Conservation (phyloP, 495 filamentous ascomycete species). For the Filosporella fistucella region DNA sequence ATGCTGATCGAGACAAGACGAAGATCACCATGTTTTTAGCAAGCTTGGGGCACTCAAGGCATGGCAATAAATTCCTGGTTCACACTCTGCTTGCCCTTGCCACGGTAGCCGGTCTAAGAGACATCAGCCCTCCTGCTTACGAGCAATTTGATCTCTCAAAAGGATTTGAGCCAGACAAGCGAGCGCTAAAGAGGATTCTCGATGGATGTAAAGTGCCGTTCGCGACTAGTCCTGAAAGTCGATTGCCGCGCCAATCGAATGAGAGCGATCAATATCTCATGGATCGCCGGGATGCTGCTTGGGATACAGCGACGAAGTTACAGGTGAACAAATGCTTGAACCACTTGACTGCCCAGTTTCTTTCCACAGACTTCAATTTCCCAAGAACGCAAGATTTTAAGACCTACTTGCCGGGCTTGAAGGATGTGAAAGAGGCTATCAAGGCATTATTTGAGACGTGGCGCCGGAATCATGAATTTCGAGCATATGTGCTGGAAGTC, state of each 20-base stretch:
- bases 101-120: slow-evolving; percentile 18
- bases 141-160: slow-evolving; percentile 13
- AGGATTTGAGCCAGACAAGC: slow-evolving; percentile 6
- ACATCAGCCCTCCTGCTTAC: slow-evolving; percentile 9
- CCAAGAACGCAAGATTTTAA: no score
- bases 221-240: slow-evolving; percentile 11
- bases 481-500: slow-evolving; percentile 20
- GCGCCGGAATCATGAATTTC: slow-evolving; percentile 29
- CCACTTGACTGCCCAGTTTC: no score
- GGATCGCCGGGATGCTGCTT: no score
- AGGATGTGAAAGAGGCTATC: slow-evolving; percentile 21
- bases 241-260: slow-evolving; percentile 5
- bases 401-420: no score
- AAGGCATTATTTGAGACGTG: slow-evolving; percentile 26
- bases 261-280: no score
- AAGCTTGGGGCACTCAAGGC: slow-evolving; percentile 31
- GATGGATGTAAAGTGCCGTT: slow-evolving; percentile 6
- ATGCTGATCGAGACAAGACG: slow-evolving; percentile 24
- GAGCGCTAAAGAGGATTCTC: slow-evolving; percentile 1
- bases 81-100: slow-evolving; percentile 35
- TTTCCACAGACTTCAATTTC: no score
- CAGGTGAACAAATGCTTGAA: no score
- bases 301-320: no score
- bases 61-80: slow-evolving; percentile 28
- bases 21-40: slow-evolving; percentile 42